Base-by-base conservation (phyloP, 306 rosid species). In the Cyamopsis tetragonoloba region DNA sequence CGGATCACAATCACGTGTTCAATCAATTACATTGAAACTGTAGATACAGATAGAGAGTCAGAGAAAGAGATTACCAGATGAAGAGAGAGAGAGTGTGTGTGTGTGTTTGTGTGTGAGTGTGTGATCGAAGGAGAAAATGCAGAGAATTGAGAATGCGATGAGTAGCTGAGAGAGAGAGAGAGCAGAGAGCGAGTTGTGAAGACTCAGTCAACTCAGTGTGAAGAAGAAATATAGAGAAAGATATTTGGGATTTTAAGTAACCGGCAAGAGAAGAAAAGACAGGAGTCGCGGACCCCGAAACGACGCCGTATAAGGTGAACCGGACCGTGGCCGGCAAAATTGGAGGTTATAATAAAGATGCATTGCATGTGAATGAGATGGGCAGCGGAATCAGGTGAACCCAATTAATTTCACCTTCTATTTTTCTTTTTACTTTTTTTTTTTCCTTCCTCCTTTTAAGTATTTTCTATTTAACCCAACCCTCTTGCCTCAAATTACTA, bases 141-240 rank as follows among this genome's bases (percentile, higher is more conserved):
- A 60, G 84, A 55, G 24, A 72, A 49, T 20, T 54, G 84, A 55
- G 24, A 72, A 49, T 20, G 43, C 48, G 62, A 62, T 13, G 59
- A 54, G 66, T 18, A 17, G 55, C 55, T 47, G 60, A 44, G 37
- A 5, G 31, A 2, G 31, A 27, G 31, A 27, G 70, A 59, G 47
- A 7, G 39, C 11, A 60, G 64, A 59, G 68, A 63, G 39, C 76
- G 76, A 75, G 81, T 70, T 12, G 24, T 4, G 17, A 34, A 43
- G 77, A 67, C 67, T 35, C 41, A 75, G 87, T 76, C 79, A 77
- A 83, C 77, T 71, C 76, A 22, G 63, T 46, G 58, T 41, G 69
- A 53, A 55, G 80, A 71, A 63, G 54, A 19, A 31, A 22, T 7
- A 74, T 62, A 66, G 24, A 26, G 72, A 42, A 69, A 34, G 67